Conservation (phyloP, 129 eudicot species). For the Ambrosia artemisiifolia region DNA sequence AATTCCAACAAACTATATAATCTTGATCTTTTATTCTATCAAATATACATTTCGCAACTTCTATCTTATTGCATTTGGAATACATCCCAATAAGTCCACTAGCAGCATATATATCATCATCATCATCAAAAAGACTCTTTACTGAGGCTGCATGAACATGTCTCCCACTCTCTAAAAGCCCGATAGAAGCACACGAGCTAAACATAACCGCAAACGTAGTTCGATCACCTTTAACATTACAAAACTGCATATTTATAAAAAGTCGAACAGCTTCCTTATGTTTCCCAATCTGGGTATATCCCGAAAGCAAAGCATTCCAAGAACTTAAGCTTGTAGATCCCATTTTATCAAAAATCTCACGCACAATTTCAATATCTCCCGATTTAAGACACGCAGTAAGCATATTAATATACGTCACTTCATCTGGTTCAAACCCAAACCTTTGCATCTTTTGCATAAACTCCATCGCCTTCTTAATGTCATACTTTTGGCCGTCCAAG, state of each 20-base stretch:
- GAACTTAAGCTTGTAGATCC: conserved; percentile 52
- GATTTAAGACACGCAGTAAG: conserved; percentile 61
- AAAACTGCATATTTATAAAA: conserved; percentile 81
- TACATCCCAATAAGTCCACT: conserved; percentile 81
- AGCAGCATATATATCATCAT: conserved; percentile 61
- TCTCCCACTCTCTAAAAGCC: conserved; percentile 58
- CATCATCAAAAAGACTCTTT: conserved; percentile 33
- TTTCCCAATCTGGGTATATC: conserved; percentile 58
- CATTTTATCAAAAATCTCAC: conserved; percentile 54
- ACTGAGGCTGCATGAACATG: conserved; percentile 58
- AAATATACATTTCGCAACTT: conserved; percentile 53
- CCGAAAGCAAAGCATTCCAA: conserved; percentile 84
- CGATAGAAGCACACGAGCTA: conserved; percentile 64
- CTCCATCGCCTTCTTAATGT: conserved; percentile 49
- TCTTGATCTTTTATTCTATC: conserved; percentile 29
- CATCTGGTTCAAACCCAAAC: conserved; percentile 63
- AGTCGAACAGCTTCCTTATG: conserved; percentile 54
- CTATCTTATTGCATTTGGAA: conserved; percentile 49
- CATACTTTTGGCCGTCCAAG: conserved; percentile 62
- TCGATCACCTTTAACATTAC: conserved; percentile 51
- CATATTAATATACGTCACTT: conserved; percentile 61
- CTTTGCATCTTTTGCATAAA: conserved; percentile 53
- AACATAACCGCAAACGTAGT: conserved; percentile 67
- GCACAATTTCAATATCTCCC: conserved; percentile 52
- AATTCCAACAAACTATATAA: conserved; percentile 79